Base-by-base conservation (phyloP, 163 green algal species). In the Chlorella variabilis region DNA sequence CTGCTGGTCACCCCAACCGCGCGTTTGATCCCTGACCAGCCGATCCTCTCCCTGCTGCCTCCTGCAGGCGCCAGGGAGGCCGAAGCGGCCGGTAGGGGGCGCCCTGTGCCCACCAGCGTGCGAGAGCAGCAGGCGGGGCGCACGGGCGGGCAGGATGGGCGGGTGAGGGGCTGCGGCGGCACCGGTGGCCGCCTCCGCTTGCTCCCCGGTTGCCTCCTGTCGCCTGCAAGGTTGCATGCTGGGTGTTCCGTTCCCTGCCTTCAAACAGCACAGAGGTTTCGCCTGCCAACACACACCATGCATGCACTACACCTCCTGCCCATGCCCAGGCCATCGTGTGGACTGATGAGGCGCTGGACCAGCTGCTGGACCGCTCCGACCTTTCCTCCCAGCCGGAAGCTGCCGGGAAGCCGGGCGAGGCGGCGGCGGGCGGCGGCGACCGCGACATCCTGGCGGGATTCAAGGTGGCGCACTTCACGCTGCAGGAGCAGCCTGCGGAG, bases 401-500 rank as follows among this genome's bases (percentile, higher is more conserved):
- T 0, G n/a, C 34, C 7, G 11, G 21, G 1, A 38, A 36, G 38
- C 45, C 23, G 0, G 51, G 9, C 0, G 48, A 18, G 48, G 70
- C 17, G 18, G 49, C 71, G 4, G 71, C 49, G 33, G 63, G 36
- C 34, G 34, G 63, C 36, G 54, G 20, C 54, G 15, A 15, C 54
- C 5, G 29, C 39, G 73, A 70, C 73, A 80, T 80, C 36, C 27
- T 80, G 38, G 54, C 54, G 1, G 73, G 54, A 13, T 80, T 80
- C 56, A 69, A 80, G 39, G 66, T 80, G 27, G 73, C 73, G 2
- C 73, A 80, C 9, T 80, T 80, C 41, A 20, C 70, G 73, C 73
- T 80, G 38, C 27, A 41, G 51, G 48, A 70, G 38, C 51, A 31
- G 27, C 73, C 27, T 38, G 59, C n/a, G n/a, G n/a, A n/a, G n/a